Conservation (phyloP, 495 filamentous ascomycete species). For the Bryoglossum gracile region DNA sequence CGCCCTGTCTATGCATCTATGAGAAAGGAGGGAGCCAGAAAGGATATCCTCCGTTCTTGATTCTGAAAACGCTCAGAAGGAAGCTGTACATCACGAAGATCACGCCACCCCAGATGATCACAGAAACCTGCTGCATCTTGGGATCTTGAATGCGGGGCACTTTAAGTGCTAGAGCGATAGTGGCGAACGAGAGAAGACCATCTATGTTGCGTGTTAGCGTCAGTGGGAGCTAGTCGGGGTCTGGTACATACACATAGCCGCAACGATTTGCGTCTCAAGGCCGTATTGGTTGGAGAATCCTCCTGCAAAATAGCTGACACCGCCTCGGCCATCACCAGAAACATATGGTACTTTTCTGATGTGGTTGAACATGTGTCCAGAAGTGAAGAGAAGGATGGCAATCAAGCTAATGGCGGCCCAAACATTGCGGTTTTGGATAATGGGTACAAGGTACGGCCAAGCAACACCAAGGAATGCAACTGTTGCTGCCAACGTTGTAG, state of each 20-base stretch:
- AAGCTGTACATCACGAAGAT: constrained; percentile 86
- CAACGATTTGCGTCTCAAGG: constrained; percentile 92
- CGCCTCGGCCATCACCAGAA: constrained; percentile 74
- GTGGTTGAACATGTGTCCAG: constrained; percentile 98
- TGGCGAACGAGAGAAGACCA: constrained; percentile 84
- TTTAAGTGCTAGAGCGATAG: constrained; percentile 82
- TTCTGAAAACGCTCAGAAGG: constrained; percentile 83
- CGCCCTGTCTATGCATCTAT: no score
- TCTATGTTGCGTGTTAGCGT: no score
- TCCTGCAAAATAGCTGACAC: constrained; percentile 83
- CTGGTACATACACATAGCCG: constrained; percentile 74
- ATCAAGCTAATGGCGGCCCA: constrained; percentile 92
- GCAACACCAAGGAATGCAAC: constrained; percentile 63
- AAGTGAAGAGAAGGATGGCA: constrained; percentile 86
- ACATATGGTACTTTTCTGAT: constrained; percentile 97
- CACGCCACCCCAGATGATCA: constrained; percentile 73
- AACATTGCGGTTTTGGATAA: constrained; percentile 82
- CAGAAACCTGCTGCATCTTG: constrained; percentile 69
- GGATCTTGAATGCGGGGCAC: constrained; percentile 79
- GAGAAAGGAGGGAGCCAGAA: constrained; percentile 91
- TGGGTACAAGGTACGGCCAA: constrained; percentile 77
- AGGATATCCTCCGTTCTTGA: constrained; percentile 93
- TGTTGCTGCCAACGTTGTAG: constrained; percentile 58
- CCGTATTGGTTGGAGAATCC: constrained; percentile 96
- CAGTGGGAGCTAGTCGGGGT: no score